Base-by-base conservation (phyloP, 1,139 yeast species). In the Pichia sp. region DNA sequence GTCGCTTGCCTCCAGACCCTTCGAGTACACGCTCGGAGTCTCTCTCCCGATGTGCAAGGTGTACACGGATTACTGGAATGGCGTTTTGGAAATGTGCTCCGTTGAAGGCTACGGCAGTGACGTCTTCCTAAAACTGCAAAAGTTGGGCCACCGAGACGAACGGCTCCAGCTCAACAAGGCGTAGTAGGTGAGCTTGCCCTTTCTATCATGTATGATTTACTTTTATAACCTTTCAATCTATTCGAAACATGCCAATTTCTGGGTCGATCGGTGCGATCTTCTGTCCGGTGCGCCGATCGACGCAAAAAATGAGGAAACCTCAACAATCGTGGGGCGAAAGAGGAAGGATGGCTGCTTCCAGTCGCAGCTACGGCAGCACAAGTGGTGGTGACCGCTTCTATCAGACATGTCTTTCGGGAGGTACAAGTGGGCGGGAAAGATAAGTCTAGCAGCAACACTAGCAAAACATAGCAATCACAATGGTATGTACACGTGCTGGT, bases 51-150 rank as follows among this genome's bases (percentile, higher is more conserved):
- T 92, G 85, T 86, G 96, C 64, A 84, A 87, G 61, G 89, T 92
- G 0, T 92, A 92, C 67, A 92, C 96, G 0, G 97, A 92, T 64
- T 92, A 92, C 70, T 92, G 98, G 98, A 93, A 90, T 64, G 97
- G 98, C 5, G 86, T 85, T 52, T 71, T 92, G 52, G 85, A 82
- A 61, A 80, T 92, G 78, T 87, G 86, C 64, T 85, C 95, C 1
- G 73, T 92, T 50, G 93, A 89, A 60, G 97, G 97, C 1, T 89
- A 85, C 63, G 98, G 98, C 3, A 82, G 95, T 50, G 98, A 92
- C 67, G 90, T 95, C 0, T 85, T 86, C 59, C 72, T 93, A 65
- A 81, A 86, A 30, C 74, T 92, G 58, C 86, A 90, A 38, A 87
- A 90, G 65, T 76, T 90, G 56, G 96, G 96, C 42, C 77, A 79